A percentile compares a stretch with the other conserved stretches of the same genome.
Evolutionary conservation across 495 filamentous ascomycete genomes (phyloP).

Genomic region (Daldinia concentrica): DNA sequence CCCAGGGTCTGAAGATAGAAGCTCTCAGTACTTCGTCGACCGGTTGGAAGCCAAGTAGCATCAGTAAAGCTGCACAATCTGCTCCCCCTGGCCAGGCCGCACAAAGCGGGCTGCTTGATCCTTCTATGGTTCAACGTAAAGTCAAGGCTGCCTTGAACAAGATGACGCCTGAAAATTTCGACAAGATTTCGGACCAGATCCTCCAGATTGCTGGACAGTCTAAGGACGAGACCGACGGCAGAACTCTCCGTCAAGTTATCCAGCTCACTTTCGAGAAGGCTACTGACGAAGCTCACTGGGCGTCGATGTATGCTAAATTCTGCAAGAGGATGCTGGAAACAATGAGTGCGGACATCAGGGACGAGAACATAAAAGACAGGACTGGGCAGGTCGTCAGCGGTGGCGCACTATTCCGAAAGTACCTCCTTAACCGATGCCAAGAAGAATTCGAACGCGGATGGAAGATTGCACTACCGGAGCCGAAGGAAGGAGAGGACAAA

Average conservation of each 20-base stretch:
- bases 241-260: conserved; percentile 96
- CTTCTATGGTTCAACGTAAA: conserved; percentile 96
- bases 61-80: conserved; percentile 55
- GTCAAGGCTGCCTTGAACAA: conserved; percentile 98
- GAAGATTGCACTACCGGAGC: conserved; percentile 87
- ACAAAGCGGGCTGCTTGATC: conserved; percentile 71
- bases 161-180: conserved; percentile 99
- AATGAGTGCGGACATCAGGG: conserved; percentile 95
- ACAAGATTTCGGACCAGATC: conserved; percentile 93
- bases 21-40: conserved; percentile 72
- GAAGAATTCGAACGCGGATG: conserved; percentile 99
- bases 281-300: conserved; percentile 98
- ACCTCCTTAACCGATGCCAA: conserved; percentile 97
- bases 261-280: conserved; percentile 99
- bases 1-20: conserved; percentile 79
- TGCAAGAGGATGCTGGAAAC: conserved; percentile 95
- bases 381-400: conserved; percentile 85
- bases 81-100: conserved; percentile 48
- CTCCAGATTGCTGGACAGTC: conserved; percentile 92
- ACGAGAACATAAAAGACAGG: conserved; percentile 91
- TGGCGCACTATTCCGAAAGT: conserved; percentile 95
- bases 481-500: conserved; percentile 74
- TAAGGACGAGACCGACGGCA: conserved; percentile 92
- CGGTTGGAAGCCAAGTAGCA: conserved; percentile 91
- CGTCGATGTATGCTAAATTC: conserved; percentile 98